Base-by-base conservation (phyloP, 2,329 filamentous ascomycete genomes). In the Dactylellina parvicollis region DNA sequence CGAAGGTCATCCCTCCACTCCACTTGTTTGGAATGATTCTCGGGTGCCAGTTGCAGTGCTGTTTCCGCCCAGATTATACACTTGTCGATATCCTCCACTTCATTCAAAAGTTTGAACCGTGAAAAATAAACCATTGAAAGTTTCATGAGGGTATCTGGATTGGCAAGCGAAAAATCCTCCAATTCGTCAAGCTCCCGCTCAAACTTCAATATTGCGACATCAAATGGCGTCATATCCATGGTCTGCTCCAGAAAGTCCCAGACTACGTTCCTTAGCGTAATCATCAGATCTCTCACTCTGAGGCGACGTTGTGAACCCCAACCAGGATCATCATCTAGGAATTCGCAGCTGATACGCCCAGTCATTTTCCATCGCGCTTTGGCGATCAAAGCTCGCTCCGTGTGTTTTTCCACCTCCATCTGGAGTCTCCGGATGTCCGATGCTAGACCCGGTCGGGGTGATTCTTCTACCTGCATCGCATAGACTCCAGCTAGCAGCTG, bases 41-140 rank as follows among this genome's bases (percentile, higher is more conserved):
- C 47, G 9, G 22, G 22, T 2, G 24, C n/a, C 7, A 56, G 10
- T 1, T 40, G 52, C 18, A 56, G 14, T 28, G 52, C 52, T 16
- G 28, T 36, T 40, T 56, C 52, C 5, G 52, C 52, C 52, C 52
- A 56, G 16, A 36, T 26, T 42, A 56, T 42, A 3, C 34, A 36
- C 5, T 14, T 16, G 10, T 56, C 52, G 0, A 56, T 24, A 32
- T 56, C 34, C 12, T 42, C 52, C 5, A 10, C 32, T 12, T 56
- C 52, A 10, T 36, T 16, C 20, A 42, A n/a, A 2, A 42, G 20
- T 1, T 42, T 24, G 20, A 42, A 56, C 20, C 34, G 30, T 2
- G 10, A 18, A 16, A 56, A 9, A 28, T 40, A 22, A 2, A 20
- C 22, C 2, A 10, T 34, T 5, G 12, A 7, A 26, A 56, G 50